Evolutionary conservation across 1,284 basidiomycete species (phyloP).

Genomic region (Peniophora sp.): DNA sequence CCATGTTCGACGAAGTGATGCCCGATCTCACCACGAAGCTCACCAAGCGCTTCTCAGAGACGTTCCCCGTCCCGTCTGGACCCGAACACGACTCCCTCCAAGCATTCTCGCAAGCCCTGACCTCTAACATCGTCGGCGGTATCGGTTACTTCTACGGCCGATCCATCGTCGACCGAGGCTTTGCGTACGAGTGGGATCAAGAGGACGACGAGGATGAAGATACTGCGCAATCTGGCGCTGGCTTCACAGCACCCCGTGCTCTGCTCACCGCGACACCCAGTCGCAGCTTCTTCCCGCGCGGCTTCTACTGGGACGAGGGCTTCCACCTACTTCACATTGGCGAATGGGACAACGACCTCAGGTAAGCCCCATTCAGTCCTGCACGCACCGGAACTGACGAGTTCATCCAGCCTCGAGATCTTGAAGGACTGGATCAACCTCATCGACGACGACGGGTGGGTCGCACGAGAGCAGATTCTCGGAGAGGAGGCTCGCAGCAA

Average conservation of each 20-base stretch:
- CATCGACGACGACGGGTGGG: constrained; percentile 92
- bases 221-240: constrained; percentile 44
- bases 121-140: constrained; percentile 84
- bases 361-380: constrained; percentile 29
- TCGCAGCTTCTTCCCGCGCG: constrained; percentile 91
- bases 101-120: constrained; percentile 79
- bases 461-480: constrained; percentile 90
- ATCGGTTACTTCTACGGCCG: constrained; percentile 94
- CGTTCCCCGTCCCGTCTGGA: constrained; percentile 60
- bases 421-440: constrained; percentile 84
- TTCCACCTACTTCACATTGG: constrained; percentile 91
- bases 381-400: neutral
- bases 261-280: constrained; percentile 92
- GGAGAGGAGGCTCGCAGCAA: constrained; percentile 93
- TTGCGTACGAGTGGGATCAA: constrained; percentile 85
- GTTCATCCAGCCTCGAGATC: constrained; percentile 64
- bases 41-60: constrained; percentile 55
- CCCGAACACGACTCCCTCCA: constrained; percentile 44
- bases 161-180: constrained; percentile 79
- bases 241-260: constrained; percentile 63
- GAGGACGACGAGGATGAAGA: constrained; percentile 39
- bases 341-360: constrained; percentile 87
- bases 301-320: constrained; percentile 98
- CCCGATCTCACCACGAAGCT: constrained; percentile 57
- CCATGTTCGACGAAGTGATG: constrained; percentile 60